These are phyloP conservation scores for Exidia glandulosa DNA, from an alignment of 768 basidiomycete genomes.

Conservation along the genomic window DNA sequence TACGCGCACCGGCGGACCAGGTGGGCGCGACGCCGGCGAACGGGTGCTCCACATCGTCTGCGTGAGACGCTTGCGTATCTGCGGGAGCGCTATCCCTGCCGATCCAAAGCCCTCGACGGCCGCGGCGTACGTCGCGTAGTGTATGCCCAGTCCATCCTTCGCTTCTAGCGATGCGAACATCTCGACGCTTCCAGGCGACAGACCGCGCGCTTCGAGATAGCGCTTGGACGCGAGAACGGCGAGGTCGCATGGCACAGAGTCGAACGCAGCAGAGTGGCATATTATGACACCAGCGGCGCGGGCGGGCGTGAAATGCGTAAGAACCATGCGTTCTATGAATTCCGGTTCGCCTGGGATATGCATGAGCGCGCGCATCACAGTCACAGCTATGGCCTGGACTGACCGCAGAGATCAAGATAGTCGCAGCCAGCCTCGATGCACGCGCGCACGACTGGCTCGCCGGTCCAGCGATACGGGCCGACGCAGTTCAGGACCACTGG, in stretches of 20 bases:
- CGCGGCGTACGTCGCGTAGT: conserved; percentile 4
- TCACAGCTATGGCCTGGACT: neutral
- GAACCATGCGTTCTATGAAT: conserved; percentile 5
- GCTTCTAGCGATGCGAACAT: conserved; percentile 1
- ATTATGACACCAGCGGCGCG: neutral
- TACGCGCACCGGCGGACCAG: neutral
- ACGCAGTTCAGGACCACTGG: conserved; percentile 5
- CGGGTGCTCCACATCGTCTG: neutral
- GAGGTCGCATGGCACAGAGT: conserved; percentile 6
- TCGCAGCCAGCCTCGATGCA: neutral
- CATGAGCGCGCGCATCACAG: neutral
- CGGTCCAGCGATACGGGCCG: conserved; percentile 2
- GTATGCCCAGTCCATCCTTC: neutral
- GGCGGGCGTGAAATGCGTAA: neutral
- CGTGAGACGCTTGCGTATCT: neutral
- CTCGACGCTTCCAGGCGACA: conserved; percentile 3
- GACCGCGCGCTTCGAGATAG: neutral
- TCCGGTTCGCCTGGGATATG: conserved; percentile 5
- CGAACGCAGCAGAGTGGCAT: conserved; percentile 3
- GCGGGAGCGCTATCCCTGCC: neutral
- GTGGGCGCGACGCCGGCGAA: neutral
- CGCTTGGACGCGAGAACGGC: conserved; percentile 3
- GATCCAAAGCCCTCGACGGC: conserved; percentile 5
- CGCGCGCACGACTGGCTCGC: conserved; percentile 7
- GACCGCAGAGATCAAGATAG: conserved; percentile 6